These are phyloP conservation scores for Fistulinella cinereoalba DNA, from an alignment of 1,284 basidiomycete species.

Conservation along the genomic window DNA sequence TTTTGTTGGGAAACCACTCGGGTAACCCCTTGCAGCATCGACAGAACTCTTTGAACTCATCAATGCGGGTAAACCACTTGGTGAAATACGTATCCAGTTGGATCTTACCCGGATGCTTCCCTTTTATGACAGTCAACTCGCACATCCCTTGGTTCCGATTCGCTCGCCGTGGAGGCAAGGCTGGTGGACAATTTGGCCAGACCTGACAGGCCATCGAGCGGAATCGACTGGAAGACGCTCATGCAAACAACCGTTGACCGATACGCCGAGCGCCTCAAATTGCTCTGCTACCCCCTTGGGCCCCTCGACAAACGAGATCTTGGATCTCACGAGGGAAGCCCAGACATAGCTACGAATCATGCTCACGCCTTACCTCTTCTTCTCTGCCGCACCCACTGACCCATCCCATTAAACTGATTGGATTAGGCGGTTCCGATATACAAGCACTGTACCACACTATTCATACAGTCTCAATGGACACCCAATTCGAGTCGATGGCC, in stretches of 20 bases:
- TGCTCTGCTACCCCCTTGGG: conserved; percentile 38
- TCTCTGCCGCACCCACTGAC: conserved; percentile 2
- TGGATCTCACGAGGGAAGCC: conserved; percentile 13
- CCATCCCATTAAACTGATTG: neutral
- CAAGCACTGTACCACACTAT: conserved; percentile 33
- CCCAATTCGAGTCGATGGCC: conserved; percentile 26
- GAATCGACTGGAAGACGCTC: conserved; percentile 45
- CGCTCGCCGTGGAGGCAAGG: conserved; percentile 16
- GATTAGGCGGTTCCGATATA: conserved; percentile 31
- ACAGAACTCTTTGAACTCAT: conserved; percentile 13
- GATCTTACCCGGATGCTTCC: conserved; percentile 32
- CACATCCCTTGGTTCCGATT: conserved; percentile 27
- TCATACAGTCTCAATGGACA: conserved; percentile 34
- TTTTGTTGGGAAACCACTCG: neutral
- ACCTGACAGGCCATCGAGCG: conserved; percentile 23
- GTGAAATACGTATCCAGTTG: conserved; percentile 37
- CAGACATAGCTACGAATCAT: conserved; percentile 25
- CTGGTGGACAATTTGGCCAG: conserved; percentile 24
- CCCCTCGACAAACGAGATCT: conserved; percentile 9
- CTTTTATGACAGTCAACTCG: conserved; percentile 36
- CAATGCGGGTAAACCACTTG: conserved; percentile 31
- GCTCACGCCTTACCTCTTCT: conserved; percentile 26
- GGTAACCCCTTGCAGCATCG: neutral
- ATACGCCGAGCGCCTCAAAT: conserved; percentile 42
- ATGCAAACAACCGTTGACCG: conserved; percentile 42